These are phyloP conservation scores for Smittium culicis DNA, from an alignment of 371 early-diverging fungal genomes.

Conservation along the genomic window DNA sequence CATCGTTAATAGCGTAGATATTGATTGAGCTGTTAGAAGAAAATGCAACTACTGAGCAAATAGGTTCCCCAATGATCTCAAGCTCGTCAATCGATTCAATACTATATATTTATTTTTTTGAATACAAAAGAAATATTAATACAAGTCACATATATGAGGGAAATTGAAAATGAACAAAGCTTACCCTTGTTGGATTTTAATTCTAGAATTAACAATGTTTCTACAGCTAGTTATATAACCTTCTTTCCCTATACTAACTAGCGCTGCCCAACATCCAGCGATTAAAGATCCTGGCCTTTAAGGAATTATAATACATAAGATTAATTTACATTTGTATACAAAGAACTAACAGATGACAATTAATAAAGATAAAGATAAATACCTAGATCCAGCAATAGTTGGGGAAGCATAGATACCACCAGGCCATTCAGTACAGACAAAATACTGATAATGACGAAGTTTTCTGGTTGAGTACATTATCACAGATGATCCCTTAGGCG, in stretches of 20 bases:
- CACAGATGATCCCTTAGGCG: constrained; percentile 93
- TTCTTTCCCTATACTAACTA: constrained; percentile 70
- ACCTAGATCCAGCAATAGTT: constrained; percentile 79
- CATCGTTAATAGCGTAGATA: constrained; percentile 74
- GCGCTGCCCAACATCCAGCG: constrained; percentile 91
- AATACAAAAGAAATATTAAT: neutral
- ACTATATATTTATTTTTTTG: neutral
- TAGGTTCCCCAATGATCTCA: constrained; percentile 70
- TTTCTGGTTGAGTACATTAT: constrained; percentile 71
- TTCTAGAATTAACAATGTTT: constrained; percentile 61
- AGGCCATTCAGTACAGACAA: constrained; percentile 78
- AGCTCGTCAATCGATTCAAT: constrained; percentile 46
- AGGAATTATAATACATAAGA: neutral
- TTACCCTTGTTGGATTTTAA: constrained; percentile 45
- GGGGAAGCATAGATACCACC: constrained; percentile 95
- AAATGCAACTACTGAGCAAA: constrained; percentile 77
- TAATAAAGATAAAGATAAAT: no score
- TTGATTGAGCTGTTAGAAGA: constrained; percentile 48
- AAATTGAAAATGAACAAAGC: neutral
- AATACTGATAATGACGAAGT: constrained; percentile 82
- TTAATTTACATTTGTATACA: neutral
- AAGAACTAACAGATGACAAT: no score
- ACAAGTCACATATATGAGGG: neutral
- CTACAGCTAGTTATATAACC: constrained; percentile 75
- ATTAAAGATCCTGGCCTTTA: constrained; percentile 75